These are phyloP conservation scores for Trametes cubensis DNA, from an alignment of 768 basidiomycete genomes.

Conservation along the genomic window DNA sequence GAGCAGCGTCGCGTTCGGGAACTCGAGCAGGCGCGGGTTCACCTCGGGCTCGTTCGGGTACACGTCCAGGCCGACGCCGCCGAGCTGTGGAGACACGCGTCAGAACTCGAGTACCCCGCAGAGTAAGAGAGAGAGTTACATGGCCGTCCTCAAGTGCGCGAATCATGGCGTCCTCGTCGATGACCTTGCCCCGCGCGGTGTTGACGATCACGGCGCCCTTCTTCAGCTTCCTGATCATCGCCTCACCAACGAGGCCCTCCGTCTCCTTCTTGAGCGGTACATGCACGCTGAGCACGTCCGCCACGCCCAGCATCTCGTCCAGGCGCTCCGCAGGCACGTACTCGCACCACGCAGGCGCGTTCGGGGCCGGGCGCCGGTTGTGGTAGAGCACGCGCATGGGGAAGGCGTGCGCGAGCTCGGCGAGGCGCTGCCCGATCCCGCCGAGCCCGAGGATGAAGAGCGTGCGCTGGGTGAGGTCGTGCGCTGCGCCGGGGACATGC, in stretches of 20 bases:
- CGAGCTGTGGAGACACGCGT: constrained; percentile 51
- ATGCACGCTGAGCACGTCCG: constrained; percentile 87
- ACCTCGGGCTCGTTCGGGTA: constrained; percentile 84
- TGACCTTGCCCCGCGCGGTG: constrained; percentile 88
- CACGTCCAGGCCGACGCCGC: constrained; percentile 82
- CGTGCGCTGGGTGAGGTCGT: constrained; percentile 69
- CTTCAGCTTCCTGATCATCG: constrained; percentile 77
- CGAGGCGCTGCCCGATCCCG: constrained; percentile 73
- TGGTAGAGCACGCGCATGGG: constrained; percentile 91
- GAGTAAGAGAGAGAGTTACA: constrained; percentile 50
- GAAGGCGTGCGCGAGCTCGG: constrained; percentile 74
- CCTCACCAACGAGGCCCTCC: constrained; percentile 70
- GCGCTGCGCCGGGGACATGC: constrained; percentile 49
- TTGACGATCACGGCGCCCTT: constrained; percentile 79
- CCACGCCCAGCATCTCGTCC: constrained; percentile 61
- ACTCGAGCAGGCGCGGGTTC: constrained; percentile 77
- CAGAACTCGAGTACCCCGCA: not conserved
- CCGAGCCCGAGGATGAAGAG: constrained; percentile 77
- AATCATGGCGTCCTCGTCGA: constrained; percentile 88
- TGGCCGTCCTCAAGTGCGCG: constrained; percentile 84
- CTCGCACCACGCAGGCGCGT: constrained; percentile 72
- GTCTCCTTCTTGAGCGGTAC: constrained; percentile 80
- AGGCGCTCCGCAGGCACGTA: constrained; percentile 68
- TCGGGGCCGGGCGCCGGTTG: constrained; percentile 56
- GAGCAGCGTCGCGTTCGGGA: constrained; percentile 80